Evolutionary conservation across 2,329 filamentous ascomycete species (phyloP).

Genomic region (Hypomyces perniciosus): DNA sequence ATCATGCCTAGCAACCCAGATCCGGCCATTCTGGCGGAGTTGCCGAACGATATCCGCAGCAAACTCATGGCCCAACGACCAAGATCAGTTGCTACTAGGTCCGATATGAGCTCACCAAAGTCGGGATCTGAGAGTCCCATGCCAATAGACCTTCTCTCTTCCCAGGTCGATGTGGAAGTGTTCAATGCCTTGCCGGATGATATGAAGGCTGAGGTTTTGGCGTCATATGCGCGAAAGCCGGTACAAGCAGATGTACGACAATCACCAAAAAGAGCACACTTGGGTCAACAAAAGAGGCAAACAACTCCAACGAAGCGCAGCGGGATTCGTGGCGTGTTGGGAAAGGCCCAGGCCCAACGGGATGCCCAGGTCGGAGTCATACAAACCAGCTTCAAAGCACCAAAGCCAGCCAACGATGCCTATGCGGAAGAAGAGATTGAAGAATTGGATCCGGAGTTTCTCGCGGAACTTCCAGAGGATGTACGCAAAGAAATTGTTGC

Average conservation of each 20-base stretch:
- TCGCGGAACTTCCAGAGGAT: constrained; percentile 77
- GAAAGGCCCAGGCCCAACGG: constrained; percentile 44
- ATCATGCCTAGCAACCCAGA: constrained; percentile 81
- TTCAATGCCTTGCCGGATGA: constrained; percentile 79
- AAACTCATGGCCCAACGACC: constrained; percentile 59
- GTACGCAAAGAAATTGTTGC: constrained; percentile 71
- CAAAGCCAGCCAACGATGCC: constrained; percentile 26
- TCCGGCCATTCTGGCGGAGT: constrained; percentile 70
- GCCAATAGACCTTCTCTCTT: constrained; percentile 48
- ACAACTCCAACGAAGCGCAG: constrained; percentile 62
- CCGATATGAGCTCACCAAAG: constrained; percentile 24
- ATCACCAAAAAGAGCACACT: constrained; percentile 52
- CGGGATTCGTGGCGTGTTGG: constrained; percentile 34
- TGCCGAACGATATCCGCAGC: constrained; percentile 76
- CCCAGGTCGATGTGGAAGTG: constrained; percentile 79
- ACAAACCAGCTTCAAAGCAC: constrained; percentile 66
- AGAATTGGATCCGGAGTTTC: constrained; percentile 63
- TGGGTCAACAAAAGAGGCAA: constrained; percentile 46
- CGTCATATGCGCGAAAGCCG: constrained; percentile 52
- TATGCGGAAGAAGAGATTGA: constrained; percentile 32
- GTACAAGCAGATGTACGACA: constrained; percentile 36
- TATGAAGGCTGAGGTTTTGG: constrained; percentile 76
- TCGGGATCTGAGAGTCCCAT: constrained; percentile 36
- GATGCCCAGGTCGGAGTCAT: constrained; percentile 55
- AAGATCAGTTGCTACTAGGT: constrained; percentile 16